Evolutionary conservation across 192 early-diverging fungal species (phyloP), one percentile per base, ranked within the genome.

Genomic region (Backusella tuberculispora): DNA sequence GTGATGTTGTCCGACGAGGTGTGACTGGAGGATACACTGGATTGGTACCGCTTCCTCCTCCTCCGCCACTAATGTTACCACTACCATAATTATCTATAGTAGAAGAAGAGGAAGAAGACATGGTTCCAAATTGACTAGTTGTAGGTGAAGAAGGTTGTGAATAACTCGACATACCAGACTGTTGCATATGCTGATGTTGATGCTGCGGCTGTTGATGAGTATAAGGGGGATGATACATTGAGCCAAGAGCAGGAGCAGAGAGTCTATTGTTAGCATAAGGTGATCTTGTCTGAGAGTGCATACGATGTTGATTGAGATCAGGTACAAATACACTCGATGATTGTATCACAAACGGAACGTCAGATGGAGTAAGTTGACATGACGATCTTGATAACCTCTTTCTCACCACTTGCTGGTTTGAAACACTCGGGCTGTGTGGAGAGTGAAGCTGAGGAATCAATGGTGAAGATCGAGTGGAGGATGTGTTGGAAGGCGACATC

Each of bases 91-190:
- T 42, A 46, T n/a, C 21, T 26, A 15, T n/a, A 14, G 0, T 60
- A 50, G 9, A 37, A 53, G 46, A 56, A 0, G 65, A 24, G 5
- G 1, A 41, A 50, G 9, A 37, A 53, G 46, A 56, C 0, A 44
- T 19, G 9, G 65, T 24, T n/a, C 60, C 60, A 41, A 68, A 41
- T 17, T 67, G 63, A 13, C 74, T 63, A 4, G 48, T 37, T 5
- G 74, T 75, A n/a, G 74, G 74, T 43, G 74, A 75, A 40, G 66
- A 48, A 6, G 74, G 74, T 6, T 75, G 74, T 12, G 74, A 75
- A 50, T 75, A 75, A 17, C 65, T 72, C 4, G 48, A 34, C 9
- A 60, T 12, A 26, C 44, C 29, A 12, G 48, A 38, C 44, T 74
- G 73, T 56, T 56, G 48, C 37, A 41, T 34, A n/a, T 43, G 45